phyloP scores from a whole-genome alignment of 2,329 filamentous ascomycete genomes.

The Pleoardoris graminearum region DNA sequence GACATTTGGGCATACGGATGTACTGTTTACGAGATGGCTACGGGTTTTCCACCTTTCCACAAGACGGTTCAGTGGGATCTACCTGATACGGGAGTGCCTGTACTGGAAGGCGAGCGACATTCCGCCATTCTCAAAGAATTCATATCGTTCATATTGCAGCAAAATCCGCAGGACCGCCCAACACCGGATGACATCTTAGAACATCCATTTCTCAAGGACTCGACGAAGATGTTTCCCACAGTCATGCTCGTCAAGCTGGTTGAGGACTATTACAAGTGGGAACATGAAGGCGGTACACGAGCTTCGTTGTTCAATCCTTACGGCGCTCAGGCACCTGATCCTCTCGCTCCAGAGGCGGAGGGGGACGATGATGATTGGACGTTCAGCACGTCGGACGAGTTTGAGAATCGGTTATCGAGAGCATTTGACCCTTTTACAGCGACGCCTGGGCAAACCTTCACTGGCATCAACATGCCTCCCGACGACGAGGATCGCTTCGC shows the following conservation, averaged over 20 bases:
- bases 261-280: conserved; percentile 74
- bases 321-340: conserved; percentile 60
- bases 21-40: conserved; percentile 79
- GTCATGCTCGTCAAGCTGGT: conserved; percentile 67
- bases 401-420: conserved; percentile 51
- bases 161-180: conserved; percentile 69
- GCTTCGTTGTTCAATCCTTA: conserved; percentile 65
- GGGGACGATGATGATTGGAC: conserved; percentile 63
- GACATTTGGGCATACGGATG: conserved; percentile 88
- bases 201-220: conserved; percentile 70
- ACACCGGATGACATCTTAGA: conserved; percentile 70
- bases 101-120: conserved; percentile 72
- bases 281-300: conserved; percentile 71
- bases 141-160: conserved; percentile 72
- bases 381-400: conserved; percentile 66
- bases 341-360: conserved; percentile 49
- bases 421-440: conserved; percentile 51
- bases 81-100: conserved; percentile 59
- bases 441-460: conserved; percentile 22
- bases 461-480: conserved; percentile 45
- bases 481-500: conserved; percentile 40
- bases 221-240: conserved; percentile 65
- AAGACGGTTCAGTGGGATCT: conserved; percentile 34
- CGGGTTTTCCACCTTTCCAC: conserved; percentile 73
- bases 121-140: conserved; percentile 70